A percentile compares a stretch with the other conserved stretches of the same genome.
Conservation (phyloP, 192 early-diverging fungal species). For the Paraglomus brasilianum region DNA sequence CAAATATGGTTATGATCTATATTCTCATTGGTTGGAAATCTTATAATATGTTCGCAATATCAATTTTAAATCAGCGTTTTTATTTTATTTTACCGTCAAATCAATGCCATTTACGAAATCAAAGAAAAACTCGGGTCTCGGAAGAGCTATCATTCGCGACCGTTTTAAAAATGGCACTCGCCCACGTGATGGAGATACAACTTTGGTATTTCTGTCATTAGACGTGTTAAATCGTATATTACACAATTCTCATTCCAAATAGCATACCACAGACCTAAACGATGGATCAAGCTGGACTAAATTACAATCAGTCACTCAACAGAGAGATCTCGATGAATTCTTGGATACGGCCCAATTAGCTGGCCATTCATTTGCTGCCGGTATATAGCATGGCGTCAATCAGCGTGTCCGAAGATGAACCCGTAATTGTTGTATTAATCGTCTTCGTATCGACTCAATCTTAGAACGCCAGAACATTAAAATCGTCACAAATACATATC, state of each 20-base stretch:
- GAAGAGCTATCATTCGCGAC: conserved; percentile 47
- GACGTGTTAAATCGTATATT: neutral
- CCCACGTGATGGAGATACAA: conserved; percentile 43
- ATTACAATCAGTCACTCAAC: conserved; percentile 94
- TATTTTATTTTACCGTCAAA: neutral
- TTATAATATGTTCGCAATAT: too few species aligned
- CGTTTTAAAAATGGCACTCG: conserved; percentile 47
- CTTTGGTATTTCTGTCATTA: conserved; percentile 37
- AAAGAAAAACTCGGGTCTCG: conserved; percentile 49
- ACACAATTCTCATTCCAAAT: neutral
- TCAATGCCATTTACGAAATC: conserved; percentile 41
- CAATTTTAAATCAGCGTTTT: neutral
- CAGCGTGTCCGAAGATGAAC: neutral
- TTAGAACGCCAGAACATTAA: conserved; percentile 79
- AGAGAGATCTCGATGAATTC: conserved; percentile 96
- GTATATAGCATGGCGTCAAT: conserved; percentile 34
- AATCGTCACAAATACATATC: conserved; percentile 67
- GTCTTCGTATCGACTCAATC: neutral
- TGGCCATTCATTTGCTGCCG: conserved; percentile 90
- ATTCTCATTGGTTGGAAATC: too few species aligned
- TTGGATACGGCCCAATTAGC: conserved; percentile 92
- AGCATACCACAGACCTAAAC: conserved; percentile 84
- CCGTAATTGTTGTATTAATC: neutral
- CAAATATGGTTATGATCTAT: too few species aligned
- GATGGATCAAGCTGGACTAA: conserved; percentile 83